phyloP scores from a whole-genome alignment of 805 yeast species.

The Deakozyma indianensis region DNA sequence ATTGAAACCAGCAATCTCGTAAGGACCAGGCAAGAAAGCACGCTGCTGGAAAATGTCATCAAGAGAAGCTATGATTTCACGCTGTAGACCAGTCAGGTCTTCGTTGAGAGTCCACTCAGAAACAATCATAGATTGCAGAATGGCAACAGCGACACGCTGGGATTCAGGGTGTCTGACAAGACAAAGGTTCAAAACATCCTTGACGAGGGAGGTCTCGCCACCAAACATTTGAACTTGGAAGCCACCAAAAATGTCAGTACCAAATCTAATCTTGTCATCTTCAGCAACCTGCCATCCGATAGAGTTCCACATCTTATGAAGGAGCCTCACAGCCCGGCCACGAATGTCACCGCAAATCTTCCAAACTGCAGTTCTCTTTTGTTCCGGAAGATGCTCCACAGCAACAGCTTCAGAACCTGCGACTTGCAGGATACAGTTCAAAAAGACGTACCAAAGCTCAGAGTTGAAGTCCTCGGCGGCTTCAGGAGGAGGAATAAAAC shows the following conservation, averaged over 20 bases:
- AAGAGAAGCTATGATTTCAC: conserved; percentile 46
- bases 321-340: conserved; percentile 37
- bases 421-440: conserved; percentile 41
- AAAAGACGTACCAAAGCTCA: conserved; percentile 53
- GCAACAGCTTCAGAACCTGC: conserved; percentile 57
- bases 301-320: conserved; percentile 57
- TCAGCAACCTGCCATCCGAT: conserved; percentile 49
- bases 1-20: conserved; percentile 41
- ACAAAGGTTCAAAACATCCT: conserved; percentile 51
- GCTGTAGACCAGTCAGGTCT: conserved; percentile 43
- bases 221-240: conserved; percentile 47
- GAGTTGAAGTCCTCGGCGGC: conserved; percentile 41
- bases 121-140: conserved; percentile 60
- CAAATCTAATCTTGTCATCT: conserved; percentile 44
- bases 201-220: conserved; percentile 44
- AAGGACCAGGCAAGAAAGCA: conserved; percentile 38
- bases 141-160: conserved; percentile 45
- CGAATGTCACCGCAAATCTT: conserved; percentile 51
- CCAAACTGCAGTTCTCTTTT: conserved; percentile 59
- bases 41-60: conserved; percentile 48
- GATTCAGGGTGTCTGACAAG: conserved; percentile 52
- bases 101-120: conserved; percentile 49
- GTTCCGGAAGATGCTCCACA: conserved; percentile 52
- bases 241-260: conserved; percentile 49
- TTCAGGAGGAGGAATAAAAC: conserved; percentile 37